These are phyloP conservation scores for Crepidotus variabilis DNA, from an alignment of 768 basidiomycete species.

Conservation along the genomic window DNA sequence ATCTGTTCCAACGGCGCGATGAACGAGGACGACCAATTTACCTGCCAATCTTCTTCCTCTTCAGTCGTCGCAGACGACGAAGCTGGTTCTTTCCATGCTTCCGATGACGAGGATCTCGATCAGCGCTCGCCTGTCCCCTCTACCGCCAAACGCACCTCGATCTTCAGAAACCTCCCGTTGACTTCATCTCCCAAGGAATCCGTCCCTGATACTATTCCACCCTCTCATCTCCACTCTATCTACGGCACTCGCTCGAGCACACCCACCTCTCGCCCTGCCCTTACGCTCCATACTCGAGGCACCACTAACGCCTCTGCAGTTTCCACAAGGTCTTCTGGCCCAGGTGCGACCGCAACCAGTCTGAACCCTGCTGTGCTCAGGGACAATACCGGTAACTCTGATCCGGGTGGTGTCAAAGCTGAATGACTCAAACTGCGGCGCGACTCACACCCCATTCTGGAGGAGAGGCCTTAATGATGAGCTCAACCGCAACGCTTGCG, in stretches of 20 bases:
- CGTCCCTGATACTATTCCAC: slow-evolving; percentile 51
- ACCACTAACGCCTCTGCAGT: slow-evolving; percentile 14
- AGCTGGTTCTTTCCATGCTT: too few species aligned
- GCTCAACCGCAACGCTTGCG: slow-evolving; percentile 87
- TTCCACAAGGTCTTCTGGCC: slow-evolving; percentile 52
- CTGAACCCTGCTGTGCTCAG: slow-evolving; percentile 43
- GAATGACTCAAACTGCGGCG: slow-evolving; percentile 86
- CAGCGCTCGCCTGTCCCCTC: slow-evolving; percentile 24
- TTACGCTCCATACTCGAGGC: slow-evolving; percentile 57
- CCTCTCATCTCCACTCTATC: slow-evolving; percentile 54
- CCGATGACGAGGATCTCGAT: slow-evolving; percentile 34
- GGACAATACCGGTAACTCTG: slow-evolving; percentile 33
- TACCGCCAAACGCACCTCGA: slow-evolving; percentile 25
- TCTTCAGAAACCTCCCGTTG: slow-evolving; percentile 28
- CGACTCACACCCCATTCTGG: slow-evolving; percentile 87
- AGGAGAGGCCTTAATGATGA: slow-evolving; percentile 84
- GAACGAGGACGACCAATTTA: slow-evolving; percentile 11
- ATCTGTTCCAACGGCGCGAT: slow-evolving; percentile 12
- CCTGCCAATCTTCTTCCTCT: slow-evolving; percentile 14
- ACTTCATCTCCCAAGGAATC: slow-evolving; percentile 38
- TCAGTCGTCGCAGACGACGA: slow-evolving; percentile 18
- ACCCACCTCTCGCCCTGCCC: slow-evolving; percentile 45
- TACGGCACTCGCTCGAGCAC: slow-evolving; percentile 46
- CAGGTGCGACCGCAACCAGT: slow-evolving; percentile 62
- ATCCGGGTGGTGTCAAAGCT: slow-evolving; percentile 63